These are phyloP conservation scores for Aspergillus sp. DNA, from an alignment of 2,329 filamentous ascomycete genomes.

Conservation along the genomic window DNA sequence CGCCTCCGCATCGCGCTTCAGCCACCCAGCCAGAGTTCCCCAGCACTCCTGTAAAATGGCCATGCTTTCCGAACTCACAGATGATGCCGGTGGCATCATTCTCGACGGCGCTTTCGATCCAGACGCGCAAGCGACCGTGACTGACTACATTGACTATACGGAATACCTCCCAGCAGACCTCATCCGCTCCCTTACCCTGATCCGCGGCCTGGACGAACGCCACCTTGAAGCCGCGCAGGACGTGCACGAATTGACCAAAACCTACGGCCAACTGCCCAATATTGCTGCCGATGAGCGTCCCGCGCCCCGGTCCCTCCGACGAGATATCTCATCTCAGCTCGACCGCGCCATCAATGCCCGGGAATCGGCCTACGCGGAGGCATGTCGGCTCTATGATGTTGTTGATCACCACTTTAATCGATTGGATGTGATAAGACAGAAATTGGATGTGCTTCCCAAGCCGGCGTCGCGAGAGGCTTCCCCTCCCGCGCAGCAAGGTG, in stretches of 20 bases:
- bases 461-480: slow-evolving; percentile 55
- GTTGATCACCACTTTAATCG: slow-evolving; percentile 51
- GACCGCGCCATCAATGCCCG: slow-evolving; percentile 48
- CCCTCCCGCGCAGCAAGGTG: slow-evolving; percentile 32
- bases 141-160: slow-evolving; percentile 61
- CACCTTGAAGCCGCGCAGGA: slow-evolving; percentile 35
- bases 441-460: slow-evolving; percentile 53
- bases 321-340: slow-evolving; percentile 49
- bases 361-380: slow-evolving; percentile 50
- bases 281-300: slow-evolving; percentile 42
- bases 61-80: slow-evolving; percentile 34
- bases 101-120: slow-evolving; percentile 49
- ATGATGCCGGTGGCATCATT: slow-evolving; percentile 36
- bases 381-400: slow-evolving; percentile 49
- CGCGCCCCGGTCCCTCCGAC: slow-evolving; percentile 46
- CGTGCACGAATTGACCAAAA: slow-evolving; percentile 36
- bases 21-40: background rate
- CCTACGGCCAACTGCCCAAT: slow-evolving; percentile 43
- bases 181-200: slow-evolving; percentile 54
- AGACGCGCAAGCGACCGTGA: slow-evolving; percentile 57
- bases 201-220: slow-evolving; percentile 43
- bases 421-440: slow-evolving; percentile 52
- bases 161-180: slow-evolving; percentile 61
- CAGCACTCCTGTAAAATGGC: background rate
- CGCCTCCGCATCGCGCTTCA: slow-evolving; percentile 8